Evolutionary conservation across 2,329 filamentous ascomycete genomes (phyloP).

Genomic region (Emergomyces pasteurianus): DNA sequence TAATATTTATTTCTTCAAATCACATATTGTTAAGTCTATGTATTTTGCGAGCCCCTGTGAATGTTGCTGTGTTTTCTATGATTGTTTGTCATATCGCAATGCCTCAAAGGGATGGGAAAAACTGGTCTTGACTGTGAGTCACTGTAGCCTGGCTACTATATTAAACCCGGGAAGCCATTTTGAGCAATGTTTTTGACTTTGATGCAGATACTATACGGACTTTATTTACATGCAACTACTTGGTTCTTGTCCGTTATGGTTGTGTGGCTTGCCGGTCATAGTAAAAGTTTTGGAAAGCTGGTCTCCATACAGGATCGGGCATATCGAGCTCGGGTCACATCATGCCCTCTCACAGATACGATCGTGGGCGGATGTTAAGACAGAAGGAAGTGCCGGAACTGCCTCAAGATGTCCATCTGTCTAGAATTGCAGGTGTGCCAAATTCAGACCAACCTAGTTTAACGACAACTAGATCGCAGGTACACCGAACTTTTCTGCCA

Average conservation of each 20-base stretch:
- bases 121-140: background rate
- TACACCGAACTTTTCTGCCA: slow-evolving; percentile 16
- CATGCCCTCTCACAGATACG: slow-evolving; percentile 27
- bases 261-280: slow-evolving; percentile 15
- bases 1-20: background rate
- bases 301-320: slow-evolving; percentile 18
- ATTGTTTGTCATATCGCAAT: background rate
- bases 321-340: slow-evolving; percentile 17
- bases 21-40: background rate
- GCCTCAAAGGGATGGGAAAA: background rate
- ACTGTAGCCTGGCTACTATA: background rate
- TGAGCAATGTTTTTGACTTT: background rate
- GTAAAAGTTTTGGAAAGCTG: slow-evolving; percentile 15
- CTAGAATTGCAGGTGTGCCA: slow-evolving; percentile 14
- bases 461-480: slow-evolving; percentile 17
- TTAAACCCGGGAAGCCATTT: background rate
- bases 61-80: background rate
- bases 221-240: background rate
- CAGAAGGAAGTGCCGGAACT: slow-evolving; percentile 17
- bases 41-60: background rate
- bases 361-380: slow-evolving; percentile 21
- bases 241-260: slow-evolving; percentile 19
- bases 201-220: background rate
- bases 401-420: slow-evolving; percentile 16
- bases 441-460: slow-evolving; percentile 11